Conservation (phyloP, 2,329 filamentous ascomycete species). For the Colletotrichum sp. region DNA sequence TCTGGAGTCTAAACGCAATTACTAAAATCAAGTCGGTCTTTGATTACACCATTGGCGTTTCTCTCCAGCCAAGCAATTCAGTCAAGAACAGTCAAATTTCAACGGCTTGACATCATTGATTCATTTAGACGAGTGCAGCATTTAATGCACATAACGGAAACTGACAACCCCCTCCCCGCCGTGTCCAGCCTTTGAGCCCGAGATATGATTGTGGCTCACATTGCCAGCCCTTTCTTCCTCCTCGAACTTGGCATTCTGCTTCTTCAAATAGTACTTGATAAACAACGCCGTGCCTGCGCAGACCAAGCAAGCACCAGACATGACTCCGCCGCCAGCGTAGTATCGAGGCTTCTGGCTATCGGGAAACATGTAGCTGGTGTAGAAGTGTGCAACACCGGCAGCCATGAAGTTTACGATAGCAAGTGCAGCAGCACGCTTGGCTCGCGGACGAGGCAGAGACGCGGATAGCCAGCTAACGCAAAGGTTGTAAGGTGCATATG, state of each 20-base stretch:
- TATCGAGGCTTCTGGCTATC: slow-evolving; percentile 33
- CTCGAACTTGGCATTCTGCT: slow-evolving; percentile 26
- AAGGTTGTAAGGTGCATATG: slow-evolving; percentile 35
- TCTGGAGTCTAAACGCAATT: neutral
- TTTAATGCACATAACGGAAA: neutral
- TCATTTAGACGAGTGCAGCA: neutral
- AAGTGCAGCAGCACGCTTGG: slow-evolving; percentile 36
- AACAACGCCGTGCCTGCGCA: slow-evolving; percentile 27
- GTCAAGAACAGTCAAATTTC: neutral
- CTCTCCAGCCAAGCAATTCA: neutral
- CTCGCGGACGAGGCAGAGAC: slow-evolving; percentile 35
- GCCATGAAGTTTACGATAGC: slow-evolving; percentile 38
- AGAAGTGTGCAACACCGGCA: slow-evolving; percentile 29
- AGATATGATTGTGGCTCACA: neutral
- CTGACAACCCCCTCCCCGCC: neutral
- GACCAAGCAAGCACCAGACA: slow-evolving; percentile 28
- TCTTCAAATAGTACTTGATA: slow-evolving; percentile 30
- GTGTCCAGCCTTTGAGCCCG: neutral
- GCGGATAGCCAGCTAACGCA: slow-evolving; percentile 35
- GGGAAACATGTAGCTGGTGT: slow-evolving; percentile 34
- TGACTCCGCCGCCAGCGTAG: slow-evolving; percentile 30
- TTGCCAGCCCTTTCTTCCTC: slow-evolving; percentile 23
- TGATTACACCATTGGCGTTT: neutral
- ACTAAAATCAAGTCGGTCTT: neutral
- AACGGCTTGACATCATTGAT: neutral